These are phyloP conservation scores for Trypanosoma cruzi DNA, from an alignment of 208 protist species.

Conservation along the genomic window DNA sequence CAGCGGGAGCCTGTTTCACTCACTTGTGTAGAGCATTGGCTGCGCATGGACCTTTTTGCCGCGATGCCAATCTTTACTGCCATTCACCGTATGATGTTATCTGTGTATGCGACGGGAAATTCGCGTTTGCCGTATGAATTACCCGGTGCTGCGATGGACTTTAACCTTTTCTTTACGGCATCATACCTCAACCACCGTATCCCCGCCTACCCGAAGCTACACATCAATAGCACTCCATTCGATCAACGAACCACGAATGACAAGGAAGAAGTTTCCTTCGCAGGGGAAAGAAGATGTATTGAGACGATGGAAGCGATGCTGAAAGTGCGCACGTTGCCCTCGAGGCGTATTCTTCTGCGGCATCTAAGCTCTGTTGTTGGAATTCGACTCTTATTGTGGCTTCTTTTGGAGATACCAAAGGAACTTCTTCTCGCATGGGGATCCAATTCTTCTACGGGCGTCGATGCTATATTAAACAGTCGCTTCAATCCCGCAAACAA, in stretches of 20 bases:
- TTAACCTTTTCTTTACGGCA: constrained; percentile 62
- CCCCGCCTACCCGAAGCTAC: not conserved
- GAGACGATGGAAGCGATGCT: constrained; percentile 56
- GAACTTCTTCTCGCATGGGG: constrained; percentile 48
- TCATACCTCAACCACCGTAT: constrained; percentile 19
- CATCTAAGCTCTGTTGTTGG: constrained; percentile 33
- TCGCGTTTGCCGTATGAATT: constrained; percentile 61
- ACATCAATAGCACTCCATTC: not conserved
- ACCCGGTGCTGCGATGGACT: constrained; percentile 47
- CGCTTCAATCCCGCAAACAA: constrained; percentile 21
- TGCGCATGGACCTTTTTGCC: constrained; percentile 46
- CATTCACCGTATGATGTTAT: constrained; percentile 55
- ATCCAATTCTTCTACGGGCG: constrained; percentile 11
- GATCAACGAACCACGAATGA: constrained; percentile 10
- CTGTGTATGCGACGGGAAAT: constrained; percentile 38
- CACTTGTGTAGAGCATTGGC: constrained; percentile 42
- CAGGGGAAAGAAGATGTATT: constrained; percentile 16
- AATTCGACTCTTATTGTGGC: constrained; percentile 65
- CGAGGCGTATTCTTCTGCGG: constrained; percentile 34
- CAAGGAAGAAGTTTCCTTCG: not conserved
- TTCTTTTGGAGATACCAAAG: constrained; percentile 54
- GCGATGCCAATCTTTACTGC: constrained; percentile 60
- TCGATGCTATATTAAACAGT: constrained; percentile 12
- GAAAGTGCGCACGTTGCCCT: constrained; percentile 46
- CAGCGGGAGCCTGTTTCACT: constrained; percentile 53